Evolutionary conservation across 2,329 filamentous ascomycete genomes (phyloP), one percentile per base, ranked within the genome.

Genomic region (Ceratocystis lukuohia): DNA sequence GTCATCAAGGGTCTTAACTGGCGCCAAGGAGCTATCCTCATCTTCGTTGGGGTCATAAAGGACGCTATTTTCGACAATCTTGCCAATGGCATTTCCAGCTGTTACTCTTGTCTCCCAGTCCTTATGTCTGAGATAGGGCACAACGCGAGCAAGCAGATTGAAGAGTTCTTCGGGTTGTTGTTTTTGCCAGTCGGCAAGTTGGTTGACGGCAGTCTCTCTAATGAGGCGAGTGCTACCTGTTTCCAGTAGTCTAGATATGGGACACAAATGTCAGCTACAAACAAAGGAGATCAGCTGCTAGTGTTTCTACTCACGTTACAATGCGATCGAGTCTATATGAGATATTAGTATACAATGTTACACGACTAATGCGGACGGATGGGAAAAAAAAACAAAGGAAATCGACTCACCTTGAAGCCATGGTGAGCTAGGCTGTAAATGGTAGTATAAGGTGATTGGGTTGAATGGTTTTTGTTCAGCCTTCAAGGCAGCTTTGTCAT

Each of bases 151-250:
- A 12, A 99, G 82, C 5, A 99, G 82, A 74, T 97, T 96, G 77
- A 97, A 97, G 1, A 99, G 80, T 75, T 99, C 95, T 77, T 99
- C 93, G 0, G 94, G 94, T 72, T 97, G 94, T 75, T 94, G 89
- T 75, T 96, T 97, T 77, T 99, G 95, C 76, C 96, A 94, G 77
- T 99, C 94, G 69, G 92, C 94, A 69, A 99, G 83, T 77, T 99
- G 94, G 74, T 95, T 91, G 69, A 96, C 94, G 69, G 94, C 95
- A 69, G 94, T 99, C 74, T 96, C 96, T 71, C 95, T 88, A 74
- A 99, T 97, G 71, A 99, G 82, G 74, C 88, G 88, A 68, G 94
- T 99, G 78, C 93, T 97, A 72, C 94, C 94, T 67, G 94, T 97
- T 82, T 99, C 94, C 72, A 99, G 86, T 74, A 99, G 85, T 70